A percentile compares a stretch with the other conserved stretches of the same genome.
phyloP scores from a whole-genome alignment of 108 stramenopile species.

The Pseudonitzschia multistriata region DNA sequence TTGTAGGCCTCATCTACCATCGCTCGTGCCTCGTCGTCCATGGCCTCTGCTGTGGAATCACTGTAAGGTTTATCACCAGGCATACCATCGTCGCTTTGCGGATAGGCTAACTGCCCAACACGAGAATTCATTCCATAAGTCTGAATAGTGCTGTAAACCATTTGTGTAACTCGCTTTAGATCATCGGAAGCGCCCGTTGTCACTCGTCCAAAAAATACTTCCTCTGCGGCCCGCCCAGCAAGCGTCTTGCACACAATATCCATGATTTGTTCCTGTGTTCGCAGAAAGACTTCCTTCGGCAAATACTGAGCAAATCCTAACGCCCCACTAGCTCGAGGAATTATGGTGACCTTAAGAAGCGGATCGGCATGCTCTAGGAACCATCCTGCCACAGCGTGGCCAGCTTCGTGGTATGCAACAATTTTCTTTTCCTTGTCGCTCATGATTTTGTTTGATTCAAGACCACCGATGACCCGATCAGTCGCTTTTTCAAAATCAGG shows the following conservation, averaged over 20 bases:
- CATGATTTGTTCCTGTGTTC: slow-evolving; percentile 65
- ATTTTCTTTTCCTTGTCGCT: slow-evolving; percentile 52
- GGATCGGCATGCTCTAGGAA: slow-evolving; percentile 78
- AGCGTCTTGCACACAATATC: slow-evolving; percentile 88
- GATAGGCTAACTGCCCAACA: slow-evolving; percentile 94
- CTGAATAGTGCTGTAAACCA: slow-evolving; percentile 92
- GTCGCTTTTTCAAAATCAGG: slow-evolving; percentile 89
- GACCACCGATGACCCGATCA: slow-evolving; percentile 90
- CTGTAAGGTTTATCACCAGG: slow-evolving; percentile 90
- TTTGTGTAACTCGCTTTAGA: slow-evolving; percentile 90
- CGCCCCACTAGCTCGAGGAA: slow-evolving; percentile 84
- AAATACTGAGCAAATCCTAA: slow-evolving; percentile 92
- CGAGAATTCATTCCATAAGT: slow-evolving; percentile 88
- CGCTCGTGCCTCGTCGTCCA: slow-evolving; percentile 93
- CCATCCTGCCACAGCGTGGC: slow-evolving; percentile 82
- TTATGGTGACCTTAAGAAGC: slow-evolving; percentile 90
- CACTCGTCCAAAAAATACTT: slow-evolving; percentile 91
- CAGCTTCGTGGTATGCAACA: slow-evolving; percentile 93
- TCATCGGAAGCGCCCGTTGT: slow-evolving; percentile 98
- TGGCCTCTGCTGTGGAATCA: slow-evolving; percentile 93
- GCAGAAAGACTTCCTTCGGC: slow-evolving; percentile 88
- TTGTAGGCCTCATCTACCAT: slow-evolving; percentile 94
- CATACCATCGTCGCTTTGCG: slow-evolving; percentile 77
- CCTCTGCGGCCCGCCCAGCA: slow-evolving; percentile 95
- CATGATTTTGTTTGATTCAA: slow-evolving; percentile 77